Conservation (phyloP, 164 flowering plant species). For the Stephania yunnanensis region DNA sequence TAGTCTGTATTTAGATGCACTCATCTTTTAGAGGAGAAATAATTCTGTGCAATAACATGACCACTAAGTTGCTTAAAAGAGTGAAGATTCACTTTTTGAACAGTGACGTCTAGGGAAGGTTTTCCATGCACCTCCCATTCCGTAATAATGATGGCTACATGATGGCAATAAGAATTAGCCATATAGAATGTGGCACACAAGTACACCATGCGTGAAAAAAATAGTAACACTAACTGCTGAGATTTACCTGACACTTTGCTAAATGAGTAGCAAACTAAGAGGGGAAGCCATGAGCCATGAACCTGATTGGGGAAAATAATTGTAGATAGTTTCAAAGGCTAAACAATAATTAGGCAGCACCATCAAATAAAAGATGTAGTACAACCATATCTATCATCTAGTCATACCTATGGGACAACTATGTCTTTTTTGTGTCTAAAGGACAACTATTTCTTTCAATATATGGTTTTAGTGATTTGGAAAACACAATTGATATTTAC, state of each 20-base stretch:
- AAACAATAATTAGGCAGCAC: neutral
- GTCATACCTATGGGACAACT: neutral
- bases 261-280: slow-evolving; percentile 72
- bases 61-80: neutral
- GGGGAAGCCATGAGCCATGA: slow-evolving; percentile 96
- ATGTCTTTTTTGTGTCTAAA: too few relatives aligned
- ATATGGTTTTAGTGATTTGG: too few relatives aligned
- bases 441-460: too few relatives aligned
- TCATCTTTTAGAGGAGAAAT: neutral
- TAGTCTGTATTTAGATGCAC: neutral
- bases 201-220: neutral
- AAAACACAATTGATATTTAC: too few relatives aligned
- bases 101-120: slow-evolving; percentile 33
- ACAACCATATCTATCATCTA: neutral
- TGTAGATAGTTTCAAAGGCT: neutral
- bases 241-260: slow-evolving; percentile 47
- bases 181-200: neutral
- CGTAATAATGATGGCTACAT: slow-evolving; percentile 33
- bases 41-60: neutral
- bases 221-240: neutral
- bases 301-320: slow-evolving; percentile 35
- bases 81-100: slow-evolving; percentile 27
- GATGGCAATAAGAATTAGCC: neutral
- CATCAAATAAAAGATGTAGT: neutral
- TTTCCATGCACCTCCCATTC: slow-evolving; percentile 41